A percentile compares a stretch with the other conserved stretches of the same genome.
These are phyloP conservation scores for Persicaria maculosa DNA, from an alignment of 148 eudicot genomes.

Conservation along the genomic window DNA sequence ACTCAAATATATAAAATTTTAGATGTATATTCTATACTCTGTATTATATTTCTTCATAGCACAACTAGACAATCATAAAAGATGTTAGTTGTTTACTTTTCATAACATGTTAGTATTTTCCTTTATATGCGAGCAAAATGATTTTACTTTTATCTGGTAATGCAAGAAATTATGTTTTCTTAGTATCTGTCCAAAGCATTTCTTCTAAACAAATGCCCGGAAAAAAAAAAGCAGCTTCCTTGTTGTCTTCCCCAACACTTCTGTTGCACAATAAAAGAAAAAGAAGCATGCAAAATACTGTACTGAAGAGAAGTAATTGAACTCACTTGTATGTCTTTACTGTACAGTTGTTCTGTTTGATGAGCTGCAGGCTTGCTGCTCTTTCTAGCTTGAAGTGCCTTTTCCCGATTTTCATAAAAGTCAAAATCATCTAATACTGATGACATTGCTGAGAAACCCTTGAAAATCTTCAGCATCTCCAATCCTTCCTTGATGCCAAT, in stretches of 20 bases:
- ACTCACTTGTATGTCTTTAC: slow-evolving; percentile 27
- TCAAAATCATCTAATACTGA: slow-evolving; percentile 65
- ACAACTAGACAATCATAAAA: no score
- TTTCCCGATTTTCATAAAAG: slow-evolving; percentile 71
- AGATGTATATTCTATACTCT: no score
- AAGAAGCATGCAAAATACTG: neutral
- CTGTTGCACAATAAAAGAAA: neutral
- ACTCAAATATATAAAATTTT: no score
- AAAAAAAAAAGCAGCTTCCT: no score
- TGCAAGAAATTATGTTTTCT: no score
- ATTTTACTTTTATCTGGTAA: no score
- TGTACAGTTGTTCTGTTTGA: slow-evolving; percentile 23
- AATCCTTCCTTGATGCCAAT: slow-evolving; percentile 70
- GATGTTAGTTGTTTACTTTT: no score
- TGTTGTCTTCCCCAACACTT: neutral
- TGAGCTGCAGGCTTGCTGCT: slow-evolving; percentile 28
- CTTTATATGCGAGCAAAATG: no score
- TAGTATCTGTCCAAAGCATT: no score
- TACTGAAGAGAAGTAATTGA: neutral
- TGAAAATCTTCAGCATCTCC: slow-evolving; percentile 81
- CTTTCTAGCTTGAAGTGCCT: slow-evolving; percentile 46
- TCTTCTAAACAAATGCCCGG: no score
- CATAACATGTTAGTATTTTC: no score
- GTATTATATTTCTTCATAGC: no score
- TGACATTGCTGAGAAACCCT: slow-evolving; percentile 43